phyloP scores from a whole-genome alignment of 2,329 filamentous ascomycete species.

The Purpureocillium takamizusanense region DNA sequence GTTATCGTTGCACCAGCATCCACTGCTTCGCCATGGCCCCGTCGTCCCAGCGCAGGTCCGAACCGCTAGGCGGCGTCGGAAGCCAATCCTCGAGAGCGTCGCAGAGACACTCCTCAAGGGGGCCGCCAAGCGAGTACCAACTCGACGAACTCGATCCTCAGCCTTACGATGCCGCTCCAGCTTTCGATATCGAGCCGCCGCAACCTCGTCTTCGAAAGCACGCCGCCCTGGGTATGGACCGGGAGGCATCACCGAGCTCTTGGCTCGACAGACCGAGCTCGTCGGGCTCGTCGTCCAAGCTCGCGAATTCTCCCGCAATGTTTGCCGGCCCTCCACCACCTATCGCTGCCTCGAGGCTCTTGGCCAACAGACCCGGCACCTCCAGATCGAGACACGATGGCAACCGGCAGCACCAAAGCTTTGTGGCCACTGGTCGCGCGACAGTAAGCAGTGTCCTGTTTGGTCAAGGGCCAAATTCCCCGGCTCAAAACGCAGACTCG shows the following conservation, averaged over 20 bases:
- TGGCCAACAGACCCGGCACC: constrained; percentile 11
- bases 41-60: constrained; percentile 17
- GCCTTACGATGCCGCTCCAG: constrained; percentile 17
- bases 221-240: constrained; percentile 3
- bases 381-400: constrained; percentile 9
- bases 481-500: constrained; percentile 27
- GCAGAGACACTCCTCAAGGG: constrained; percentile 13
- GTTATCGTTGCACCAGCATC: too few species aligned
- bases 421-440: constrained; percentile 4
- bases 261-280: constrained; percentile 17
- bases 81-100: constrained; percentile 16
- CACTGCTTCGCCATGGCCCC: constrained; percentile 1
- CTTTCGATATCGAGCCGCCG: constrained; percentile 11
- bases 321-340: constrained; percentile 43
- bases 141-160: constrained; percentile 30
- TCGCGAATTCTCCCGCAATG: constrained; percentile 20
- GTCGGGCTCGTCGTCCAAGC: constrained; percentile 21
- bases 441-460: constrained; percentile 26
- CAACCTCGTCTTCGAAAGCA: constrained; percentile 13
- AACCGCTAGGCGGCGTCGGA: constrained; percentile 15
- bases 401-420: not conserved
- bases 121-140: constrained; percentile 23
- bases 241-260: constrained; percentile 7
- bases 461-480: constrained; percentile 20
- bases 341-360: constrained; percentile 33